Evolutionary conservation across 257 asterid genomes (phyloP).

Genomic region (Fraxinus quadrangulata): DNA sequence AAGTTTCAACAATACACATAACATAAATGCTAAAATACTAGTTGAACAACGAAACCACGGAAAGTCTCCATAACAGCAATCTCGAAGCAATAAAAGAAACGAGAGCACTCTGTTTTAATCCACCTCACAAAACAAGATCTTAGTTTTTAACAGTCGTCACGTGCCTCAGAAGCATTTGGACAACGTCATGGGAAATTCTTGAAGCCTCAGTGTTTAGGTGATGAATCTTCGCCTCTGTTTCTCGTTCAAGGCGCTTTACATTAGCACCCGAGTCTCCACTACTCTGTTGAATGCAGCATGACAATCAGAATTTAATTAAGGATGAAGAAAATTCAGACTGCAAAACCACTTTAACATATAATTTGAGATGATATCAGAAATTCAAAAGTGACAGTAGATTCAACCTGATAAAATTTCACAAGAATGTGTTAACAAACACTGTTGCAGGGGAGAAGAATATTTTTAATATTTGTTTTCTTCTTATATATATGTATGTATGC

Average conservation of each 20-base stretch:
- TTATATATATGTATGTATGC: background rate
- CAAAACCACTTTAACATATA: background rate
- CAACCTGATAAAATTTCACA: background rate
- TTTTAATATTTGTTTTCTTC: background rate
- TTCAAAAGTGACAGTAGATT: background rate
- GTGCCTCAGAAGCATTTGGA: constrained; percentile 85
- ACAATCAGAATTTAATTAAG: background rate
- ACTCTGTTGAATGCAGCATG: constrained; percentile 33
- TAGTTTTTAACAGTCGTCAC: constrained; percentile 77
- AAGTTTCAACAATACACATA: background rate
- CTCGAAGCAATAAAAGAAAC: background rate
- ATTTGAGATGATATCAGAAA: background rate
- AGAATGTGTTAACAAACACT: background rate
- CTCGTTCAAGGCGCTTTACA: constrained; percentile 88
- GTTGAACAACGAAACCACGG: background rate
- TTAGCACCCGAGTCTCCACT: constrained; percentile 85
- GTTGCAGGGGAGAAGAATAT: background rate
- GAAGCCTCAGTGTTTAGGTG: constrained; percentile 70
- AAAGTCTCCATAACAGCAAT: background rate
- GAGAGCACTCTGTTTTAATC: background rate
- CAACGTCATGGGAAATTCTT: constrained; percentile 71
- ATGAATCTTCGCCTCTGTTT: constrained; percentile 66
- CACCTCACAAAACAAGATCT: constrained; percentile 24
- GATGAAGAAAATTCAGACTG: background rate
- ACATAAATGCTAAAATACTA: constrained; percentile 1